A percentile compares a stretch with the other conserved stretches of the same genome.
Evolutionary conservation across 2,329 filamentous ascomycete species (phyloP).

Genomic region (Balansia obtecta): DNA sequence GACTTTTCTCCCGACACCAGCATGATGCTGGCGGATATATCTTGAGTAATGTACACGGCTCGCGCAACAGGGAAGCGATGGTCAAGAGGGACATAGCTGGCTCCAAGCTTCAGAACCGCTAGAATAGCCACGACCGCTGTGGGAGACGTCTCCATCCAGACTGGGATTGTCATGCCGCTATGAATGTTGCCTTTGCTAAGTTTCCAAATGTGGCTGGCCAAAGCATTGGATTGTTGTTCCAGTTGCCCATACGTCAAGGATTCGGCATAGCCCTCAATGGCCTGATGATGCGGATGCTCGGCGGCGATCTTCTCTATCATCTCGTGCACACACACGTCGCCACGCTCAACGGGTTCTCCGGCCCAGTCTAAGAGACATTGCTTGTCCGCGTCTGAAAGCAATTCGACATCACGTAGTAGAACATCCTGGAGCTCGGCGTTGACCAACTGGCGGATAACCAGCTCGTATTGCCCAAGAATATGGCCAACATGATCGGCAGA

Average conservation of each 20-base stretch:
- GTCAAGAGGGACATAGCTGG: not conserved
- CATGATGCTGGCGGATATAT: not conserved
- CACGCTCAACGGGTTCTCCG: not conserved
- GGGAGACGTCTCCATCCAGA: conserved; percentile 6
- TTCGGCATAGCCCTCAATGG: not conserved
- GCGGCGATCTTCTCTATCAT: not conserved
- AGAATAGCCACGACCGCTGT: conserved; percentile 6
- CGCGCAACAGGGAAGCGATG: not conserved
- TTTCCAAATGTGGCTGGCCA: not conserved
- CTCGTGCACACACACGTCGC: not conserved
- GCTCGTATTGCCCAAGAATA: not conserved
- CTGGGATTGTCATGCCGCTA: not conserved
- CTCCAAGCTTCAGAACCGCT: conserved; percentile 5
- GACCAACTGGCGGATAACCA: not conserved
- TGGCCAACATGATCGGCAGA: not conserved
- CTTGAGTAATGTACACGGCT: not conserved
- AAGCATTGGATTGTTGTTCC: not conserved
- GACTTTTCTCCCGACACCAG: not conserved
- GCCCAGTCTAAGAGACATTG: not conserved
- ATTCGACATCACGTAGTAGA: not conserved
- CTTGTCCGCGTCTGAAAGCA: not conserved
- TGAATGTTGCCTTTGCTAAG: not conserved
- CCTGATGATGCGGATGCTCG: not conserved
- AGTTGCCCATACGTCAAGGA: not conserved
- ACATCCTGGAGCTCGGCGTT: not conserved